Evolutionary conservation across 306 rosid genomes (phyloP).

Genomic region (Astragalus membranaceus): DNA sequence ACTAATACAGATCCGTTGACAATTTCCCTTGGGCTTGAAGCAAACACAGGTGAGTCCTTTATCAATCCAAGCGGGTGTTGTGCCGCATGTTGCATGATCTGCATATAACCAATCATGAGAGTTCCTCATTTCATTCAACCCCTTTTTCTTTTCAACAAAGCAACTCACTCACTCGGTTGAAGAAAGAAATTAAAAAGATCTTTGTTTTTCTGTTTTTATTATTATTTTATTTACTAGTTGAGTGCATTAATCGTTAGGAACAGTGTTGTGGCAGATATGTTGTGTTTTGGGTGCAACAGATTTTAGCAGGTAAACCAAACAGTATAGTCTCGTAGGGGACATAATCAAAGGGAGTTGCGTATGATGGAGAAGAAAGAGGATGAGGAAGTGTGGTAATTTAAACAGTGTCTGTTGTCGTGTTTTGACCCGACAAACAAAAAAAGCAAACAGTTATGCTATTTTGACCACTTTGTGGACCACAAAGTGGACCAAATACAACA

Average conservation of each 20-base stretch:
- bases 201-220: neutral
- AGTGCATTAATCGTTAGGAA: neutral
- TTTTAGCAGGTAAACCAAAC: neutral
- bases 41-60: conserved; percentile 87
- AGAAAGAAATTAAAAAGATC: neutral
- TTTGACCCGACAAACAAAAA: conserved; percentile 34
- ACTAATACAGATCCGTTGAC: conserved; percentile 51
- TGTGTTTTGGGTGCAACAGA: neutral
- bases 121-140: conserved; percentile 26
- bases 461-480: no score
- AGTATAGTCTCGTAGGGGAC: neutral
- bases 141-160: neutral
- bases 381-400: conserved; percentile 13
- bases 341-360: neutral
- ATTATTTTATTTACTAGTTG: neutral
- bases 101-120: conserved; percentile 30
- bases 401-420: conserved; percentile 33
- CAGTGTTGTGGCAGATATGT: conserved; percentile 8
- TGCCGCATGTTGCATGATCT: conserved; percentile 58
- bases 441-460: no score
- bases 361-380: conserved; percentile 9
- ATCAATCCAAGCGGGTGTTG: conserved; percentile 73
- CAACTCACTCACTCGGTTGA: neutral
- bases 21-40: conserved; percentile 74
- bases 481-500: no score